Evolutionary conservation across 306 rosid species (phyloP).

Genomic region (Abrus pulchellus): DNA sequence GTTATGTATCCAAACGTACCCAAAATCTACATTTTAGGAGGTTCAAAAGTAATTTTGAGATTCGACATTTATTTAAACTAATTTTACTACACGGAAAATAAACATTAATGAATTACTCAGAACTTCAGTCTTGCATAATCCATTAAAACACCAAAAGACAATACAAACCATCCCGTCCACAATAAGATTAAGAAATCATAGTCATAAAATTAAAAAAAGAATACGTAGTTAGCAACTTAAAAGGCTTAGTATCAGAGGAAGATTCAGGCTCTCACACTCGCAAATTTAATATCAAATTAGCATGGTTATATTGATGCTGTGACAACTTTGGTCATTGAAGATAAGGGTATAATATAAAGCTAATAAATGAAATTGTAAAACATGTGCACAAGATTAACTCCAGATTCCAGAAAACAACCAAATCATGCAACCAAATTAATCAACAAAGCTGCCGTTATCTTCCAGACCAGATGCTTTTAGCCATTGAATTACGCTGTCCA

Average conservation of each 20-base stretch:
- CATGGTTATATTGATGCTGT: not conserved
- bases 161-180: slow-evolving; percentile 3
- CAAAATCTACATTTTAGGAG: too few relatives aligned
- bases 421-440: slow-evolving; percentile 30
- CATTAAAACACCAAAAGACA: not conserved
- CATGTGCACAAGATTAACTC: slow-evolving; percentile 22
- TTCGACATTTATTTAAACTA: not conserved
- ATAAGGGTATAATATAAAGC: slow-evolving; percentile 25
- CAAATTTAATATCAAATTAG: slow-evolving; percentile 11
- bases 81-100: too few relatives aligned
- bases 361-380: slow-evolving; percentile 2
- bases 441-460: not conserved
- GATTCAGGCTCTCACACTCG: not conserved
- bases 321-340: not conserved
- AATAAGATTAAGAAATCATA: not conserved
- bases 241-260: slow-evolving; percentile 7
- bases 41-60: too few relatives aligned
- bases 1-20: too few relatives aligned
- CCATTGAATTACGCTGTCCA: not conserved
- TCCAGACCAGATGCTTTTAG: not conserved
- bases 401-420: not conserved
- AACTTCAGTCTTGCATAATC: not conserved
- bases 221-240: not conserved
- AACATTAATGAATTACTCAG: slow-evolving; percentile 8
- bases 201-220: not conserved